A percentile compares a stretch with the other conserved stretches of the same genome.
Conservation (phyloP, 2,329 filamentous ascomycete genomes). For the Amesomyces nigricolor region DNA sequence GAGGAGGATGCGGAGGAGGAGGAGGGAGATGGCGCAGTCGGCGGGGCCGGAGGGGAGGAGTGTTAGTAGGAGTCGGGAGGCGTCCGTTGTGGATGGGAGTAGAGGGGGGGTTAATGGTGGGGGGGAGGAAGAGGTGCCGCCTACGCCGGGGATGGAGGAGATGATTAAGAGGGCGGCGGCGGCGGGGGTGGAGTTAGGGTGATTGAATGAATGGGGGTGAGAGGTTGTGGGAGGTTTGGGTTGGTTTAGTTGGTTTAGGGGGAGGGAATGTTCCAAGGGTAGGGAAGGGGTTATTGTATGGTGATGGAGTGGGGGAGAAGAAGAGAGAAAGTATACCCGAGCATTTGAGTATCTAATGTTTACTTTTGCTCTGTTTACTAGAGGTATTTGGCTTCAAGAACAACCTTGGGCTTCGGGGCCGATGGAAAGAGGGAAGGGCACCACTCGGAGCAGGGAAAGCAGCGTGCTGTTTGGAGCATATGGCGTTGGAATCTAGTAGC, state of each 20-base stretch:
- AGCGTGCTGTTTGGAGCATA: neutral
- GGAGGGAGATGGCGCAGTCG: slow-evolving; percentile 54
- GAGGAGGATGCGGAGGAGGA: slow-evolving; percentile 58
- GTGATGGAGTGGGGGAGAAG: neutral
- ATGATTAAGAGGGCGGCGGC: slow-evolving; percentile 20
- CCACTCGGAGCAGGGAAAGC: neutral
- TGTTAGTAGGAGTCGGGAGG: slow-evolving; percentile 11
- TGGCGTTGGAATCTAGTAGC: too few relatives aligned
- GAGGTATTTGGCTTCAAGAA: too few relatives aligned
- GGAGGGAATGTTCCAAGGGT: too few relatives aligned
- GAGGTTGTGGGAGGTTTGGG: slow-evolving; percentile 1
- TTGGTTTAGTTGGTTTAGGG: neutral
- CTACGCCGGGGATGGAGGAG: slow-evolving; percentile 24
- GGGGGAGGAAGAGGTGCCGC: slow-evolving; percentile 19
- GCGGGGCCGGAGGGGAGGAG: slow-evolving; percentile 38
- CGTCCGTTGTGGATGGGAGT: slow-evolving; percentile 32
- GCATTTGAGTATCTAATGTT: slow-evolving; percentile 26
- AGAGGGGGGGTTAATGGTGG: slow-evolving; percentile 14
- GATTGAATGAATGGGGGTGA: slow-evolving; percentile 1
- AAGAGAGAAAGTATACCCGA: slow-evolving; percentile 2
- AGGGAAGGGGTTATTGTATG: neutral
- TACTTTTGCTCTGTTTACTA: slow-evolving; percentile 16
- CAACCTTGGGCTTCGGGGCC: neutral
- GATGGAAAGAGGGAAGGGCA: too few relatives aligned
- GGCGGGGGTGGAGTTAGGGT: slow-evolving; percentile 10